Percentiles rank a stretch among this genome's conserved stretches.
Conservation (phyloP, 2,329 filamentous ascomycete genomes). For the Talaromyces albobiverticillius region DNA sequence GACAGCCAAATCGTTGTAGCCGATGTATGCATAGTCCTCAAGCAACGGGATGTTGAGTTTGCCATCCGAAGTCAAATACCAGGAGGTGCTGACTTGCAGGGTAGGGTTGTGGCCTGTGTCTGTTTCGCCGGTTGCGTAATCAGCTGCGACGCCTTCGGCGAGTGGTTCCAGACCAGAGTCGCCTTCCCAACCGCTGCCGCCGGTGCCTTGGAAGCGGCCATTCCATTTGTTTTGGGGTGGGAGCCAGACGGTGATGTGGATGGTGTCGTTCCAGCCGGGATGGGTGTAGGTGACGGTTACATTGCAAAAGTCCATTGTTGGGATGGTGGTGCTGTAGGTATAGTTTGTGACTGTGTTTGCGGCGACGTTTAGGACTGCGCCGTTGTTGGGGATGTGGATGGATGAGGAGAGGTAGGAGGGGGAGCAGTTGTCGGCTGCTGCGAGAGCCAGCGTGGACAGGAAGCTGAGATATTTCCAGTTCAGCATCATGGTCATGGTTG, state of each 20-base stretch:
- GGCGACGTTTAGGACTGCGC: not conserved
- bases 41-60: conserved; percentile 18
- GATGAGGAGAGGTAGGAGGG: not conserved
- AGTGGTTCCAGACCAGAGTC: not conserved
- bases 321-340: not conserved
- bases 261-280: conserved; percentile 32
- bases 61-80: conserved; percentile 15
- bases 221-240: conserved; percentile 32
- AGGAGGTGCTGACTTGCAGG: not conserved
- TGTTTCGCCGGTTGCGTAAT: conserved; percentile 14
- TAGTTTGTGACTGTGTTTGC: not conserved
- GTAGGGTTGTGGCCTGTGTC: conserved; percentile 8
- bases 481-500: not conserved
- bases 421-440: not conserved
- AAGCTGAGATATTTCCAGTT: not conserved
- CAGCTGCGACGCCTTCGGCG: conserved; percentile 12
- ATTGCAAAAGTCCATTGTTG: conserved; percentile 32
- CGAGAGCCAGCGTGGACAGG: not conserved
- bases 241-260: conserved; percentile 32
- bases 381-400: not conserved
- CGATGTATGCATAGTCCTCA: conserved; percentile 27
- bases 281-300: conserved; percentile 39
- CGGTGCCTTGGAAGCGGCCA: conserved; percentile 35
- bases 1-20: conserved; percentile 28
- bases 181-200: conserved; percentile 34